phyloP scores from a whole-genome alignment of 495 filamentous ascomycete species.

The Penicillium crystallinum region DNA sequence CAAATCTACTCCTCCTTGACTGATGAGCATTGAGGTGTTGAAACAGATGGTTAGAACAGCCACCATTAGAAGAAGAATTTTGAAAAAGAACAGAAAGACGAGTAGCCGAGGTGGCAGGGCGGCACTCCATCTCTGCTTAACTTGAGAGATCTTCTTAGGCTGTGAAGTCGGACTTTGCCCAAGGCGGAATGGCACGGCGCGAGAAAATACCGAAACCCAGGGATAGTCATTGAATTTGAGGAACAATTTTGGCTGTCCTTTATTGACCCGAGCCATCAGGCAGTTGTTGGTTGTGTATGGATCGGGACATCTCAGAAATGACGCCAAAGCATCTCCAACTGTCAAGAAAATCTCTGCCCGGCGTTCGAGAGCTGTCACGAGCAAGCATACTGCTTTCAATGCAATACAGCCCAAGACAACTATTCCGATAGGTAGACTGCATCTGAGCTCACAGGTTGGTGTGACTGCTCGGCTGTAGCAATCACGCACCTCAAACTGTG shows the following conservation, averaged over 20 bases:
- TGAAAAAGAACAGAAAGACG: not conserved
- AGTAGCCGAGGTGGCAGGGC: not conserved
- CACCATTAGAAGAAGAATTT: not conserved
- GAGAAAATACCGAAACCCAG: not conserved
- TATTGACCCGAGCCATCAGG: not conserved
- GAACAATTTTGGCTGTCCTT: not conserved
- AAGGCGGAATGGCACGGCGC: not conserved
- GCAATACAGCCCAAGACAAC: not conserved
- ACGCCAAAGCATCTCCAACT: not conserved
- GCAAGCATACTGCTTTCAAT: not conserved
- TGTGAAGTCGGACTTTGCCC: not conserved
- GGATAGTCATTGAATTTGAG: not conserved
- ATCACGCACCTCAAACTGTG: too few relatives aligned
- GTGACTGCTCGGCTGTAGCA: not conserved
- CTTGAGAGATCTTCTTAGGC: not conserved
- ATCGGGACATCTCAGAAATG: not conserved
- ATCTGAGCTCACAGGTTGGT: not conserved
- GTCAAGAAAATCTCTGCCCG: not conserved
- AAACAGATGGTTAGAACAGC: not conserved
- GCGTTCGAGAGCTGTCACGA: not conserved
- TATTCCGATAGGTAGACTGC: not conserved
- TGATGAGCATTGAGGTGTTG: too few relatives aligned
- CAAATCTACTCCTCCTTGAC: too few relatives aligned
- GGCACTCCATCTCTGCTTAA: not conserved
- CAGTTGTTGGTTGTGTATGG: not conserved